phyloP scores from a whole-genome alignment of 2,329 filamentous ascomycete genomes.

The Aulographum hederae region DNA sequence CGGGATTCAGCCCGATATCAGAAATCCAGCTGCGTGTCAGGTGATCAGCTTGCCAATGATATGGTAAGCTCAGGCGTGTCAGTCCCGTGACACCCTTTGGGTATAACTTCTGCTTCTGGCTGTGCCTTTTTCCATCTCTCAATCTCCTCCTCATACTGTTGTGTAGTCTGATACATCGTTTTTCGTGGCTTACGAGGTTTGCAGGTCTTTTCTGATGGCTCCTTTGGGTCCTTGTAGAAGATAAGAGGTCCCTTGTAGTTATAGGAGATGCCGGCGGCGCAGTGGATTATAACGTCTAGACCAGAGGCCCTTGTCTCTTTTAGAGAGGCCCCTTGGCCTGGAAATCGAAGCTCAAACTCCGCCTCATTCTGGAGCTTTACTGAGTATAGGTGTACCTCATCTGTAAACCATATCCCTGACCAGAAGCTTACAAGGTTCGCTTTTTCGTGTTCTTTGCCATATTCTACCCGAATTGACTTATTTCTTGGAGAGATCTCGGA shows the following conservation, averaged over 20 bases:
- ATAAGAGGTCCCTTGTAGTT: background rate
- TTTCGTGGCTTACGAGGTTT: background rate
- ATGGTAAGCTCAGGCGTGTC: too few relatives aligned
- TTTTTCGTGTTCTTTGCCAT: too few relatives aligned
- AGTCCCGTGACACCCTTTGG: too few relatives aligned
- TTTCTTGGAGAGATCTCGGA: background rate
- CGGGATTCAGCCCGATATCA: too few relatives aligned
- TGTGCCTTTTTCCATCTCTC: background rate
- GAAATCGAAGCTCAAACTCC: background rate
- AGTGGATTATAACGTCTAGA: background rate
- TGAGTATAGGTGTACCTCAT: background rate
- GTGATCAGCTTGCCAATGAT: too few relatives aligned
- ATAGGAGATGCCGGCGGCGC: background rate
- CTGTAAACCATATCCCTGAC: background rate
- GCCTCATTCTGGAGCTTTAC: background rate
- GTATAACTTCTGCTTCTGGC: slow-evolving; percentile 1
- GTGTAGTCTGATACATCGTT: background rate
- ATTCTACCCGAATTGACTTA: background rate
- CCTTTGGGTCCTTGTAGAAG: too few relatives aligned
- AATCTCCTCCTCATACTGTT: background rate
- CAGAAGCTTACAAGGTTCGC: background rate
- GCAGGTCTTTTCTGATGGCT: background rate
- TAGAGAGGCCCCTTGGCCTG: background rate
- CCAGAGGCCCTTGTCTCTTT: background rate
- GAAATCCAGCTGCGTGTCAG: too few relatives aligned